phyloP scores from a whole-genome alignment of 768 basidiomycete species.

The Phlegmacium glaucopus region DNA sequence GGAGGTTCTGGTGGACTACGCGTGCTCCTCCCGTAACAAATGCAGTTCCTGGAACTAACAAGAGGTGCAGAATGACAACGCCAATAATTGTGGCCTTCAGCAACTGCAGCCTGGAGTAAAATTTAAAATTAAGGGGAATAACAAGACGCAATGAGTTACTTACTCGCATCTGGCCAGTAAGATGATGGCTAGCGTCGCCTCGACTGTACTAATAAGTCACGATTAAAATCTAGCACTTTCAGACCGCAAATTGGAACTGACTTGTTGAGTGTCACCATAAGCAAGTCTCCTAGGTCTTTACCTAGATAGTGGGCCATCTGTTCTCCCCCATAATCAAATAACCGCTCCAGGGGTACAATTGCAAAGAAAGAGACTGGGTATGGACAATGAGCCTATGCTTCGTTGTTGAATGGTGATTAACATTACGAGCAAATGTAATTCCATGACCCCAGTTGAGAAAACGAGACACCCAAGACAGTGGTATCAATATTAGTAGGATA shows the following conservation, averaged over 20 bases:
- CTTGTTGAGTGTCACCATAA: slow-evolving; percentile 67
- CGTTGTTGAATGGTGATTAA: neutral
- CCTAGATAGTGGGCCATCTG: slow-evolving; percentile 56
- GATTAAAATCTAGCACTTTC: neutral
- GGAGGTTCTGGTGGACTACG: slow-evolving; percentile 63
- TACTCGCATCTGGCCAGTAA: slow-evolving; percentile 70
- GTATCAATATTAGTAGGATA: slow-evolving; percentile 52
- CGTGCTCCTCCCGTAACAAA: slow-evolving; percentile 73
- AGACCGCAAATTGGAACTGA: slow-evolving; percentile 22
- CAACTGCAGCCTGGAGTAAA: slow-evolving; percentile 45
- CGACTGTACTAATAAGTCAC: slow-evolving; percentile 52
- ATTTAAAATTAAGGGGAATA: neutral
- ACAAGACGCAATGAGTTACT: slow-evolving; percentile 22
- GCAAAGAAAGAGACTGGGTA: slow-evolving; percentile 57
- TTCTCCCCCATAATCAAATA: slow-evolving; percentile 65
- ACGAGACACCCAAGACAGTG: slow-evolving; percentile 59
- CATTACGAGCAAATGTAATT: slow-evolving; percentile 43
- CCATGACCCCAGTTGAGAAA: slow-evolving; percentile 38
- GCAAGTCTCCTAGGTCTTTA: slow-evolving; percentile 63
- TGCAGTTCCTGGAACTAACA: slow-evolving; percentile 66
- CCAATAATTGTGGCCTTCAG: slow-evolving; percentile 71
- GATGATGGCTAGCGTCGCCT: slow-evolving; percentile 69
- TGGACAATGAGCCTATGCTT: neutral
- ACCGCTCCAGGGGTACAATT: slow-evolving; percentile 61
- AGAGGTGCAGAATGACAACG: slow-evolving; percentile 69